A percentile compares a stretch with the other conserved stretches of the same genome.
Conservation (phyloP, 768 basidiomycete genomes). For the Hypholoma fasciculare region DNA sequence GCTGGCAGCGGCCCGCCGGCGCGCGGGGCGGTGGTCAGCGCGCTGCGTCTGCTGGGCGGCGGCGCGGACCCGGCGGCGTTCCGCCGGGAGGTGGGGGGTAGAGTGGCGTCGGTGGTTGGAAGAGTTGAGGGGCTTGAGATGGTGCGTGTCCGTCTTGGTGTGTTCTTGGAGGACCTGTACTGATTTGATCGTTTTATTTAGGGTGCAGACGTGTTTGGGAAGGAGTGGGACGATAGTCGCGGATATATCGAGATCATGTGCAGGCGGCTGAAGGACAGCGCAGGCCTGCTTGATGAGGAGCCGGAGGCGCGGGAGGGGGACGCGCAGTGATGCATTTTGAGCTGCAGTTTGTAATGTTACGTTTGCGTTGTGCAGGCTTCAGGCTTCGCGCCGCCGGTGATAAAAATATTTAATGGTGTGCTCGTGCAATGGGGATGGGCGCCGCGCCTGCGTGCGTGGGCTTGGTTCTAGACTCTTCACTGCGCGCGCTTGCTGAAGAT, state of each 20-base stretch:
- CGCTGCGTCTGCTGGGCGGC: slow-evolving; percentile 58
- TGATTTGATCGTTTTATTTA: slow-evolving; percentile 20
- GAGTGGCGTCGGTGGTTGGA: slow-evolving; percentile 54
- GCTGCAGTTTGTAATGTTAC: no score
- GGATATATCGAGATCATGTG: slow-evolving; percentile 79
- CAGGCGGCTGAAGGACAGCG: slow-evolving; percentile 63
- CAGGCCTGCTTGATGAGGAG: slow-evolving; percentile 49
- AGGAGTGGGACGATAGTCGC: slow-evolving; percentile 62
- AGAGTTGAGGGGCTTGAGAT: slow-evolving; percentile 53
- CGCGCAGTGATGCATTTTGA: no score
- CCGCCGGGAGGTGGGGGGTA: slow-evolving; percentile 53
- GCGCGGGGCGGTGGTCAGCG: slow-evolving; percentile 41
- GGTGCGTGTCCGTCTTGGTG: slow-evolving; percentile 14
- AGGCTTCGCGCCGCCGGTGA: no score
- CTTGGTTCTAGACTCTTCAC: no score
- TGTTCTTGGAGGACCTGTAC: neutral
- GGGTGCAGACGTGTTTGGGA: slow-evolving; percentile 44
- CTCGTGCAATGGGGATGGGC: no score
- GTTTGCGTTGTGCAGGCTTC: no score
- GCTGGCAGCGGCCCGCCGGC: slow-evolving; percentile 23
- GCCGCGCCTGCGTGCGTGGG: no score
- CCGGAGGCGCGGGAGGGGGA: no score
- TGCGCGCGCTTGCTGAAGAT: no score
- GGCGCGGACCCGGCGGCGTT: slow-evolving; percentile 60
- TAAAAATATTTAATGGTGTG: no score